phyloP scores from a whole-genome alignment of 306 rosid species.

The Sicyos baderoa region DNA sequence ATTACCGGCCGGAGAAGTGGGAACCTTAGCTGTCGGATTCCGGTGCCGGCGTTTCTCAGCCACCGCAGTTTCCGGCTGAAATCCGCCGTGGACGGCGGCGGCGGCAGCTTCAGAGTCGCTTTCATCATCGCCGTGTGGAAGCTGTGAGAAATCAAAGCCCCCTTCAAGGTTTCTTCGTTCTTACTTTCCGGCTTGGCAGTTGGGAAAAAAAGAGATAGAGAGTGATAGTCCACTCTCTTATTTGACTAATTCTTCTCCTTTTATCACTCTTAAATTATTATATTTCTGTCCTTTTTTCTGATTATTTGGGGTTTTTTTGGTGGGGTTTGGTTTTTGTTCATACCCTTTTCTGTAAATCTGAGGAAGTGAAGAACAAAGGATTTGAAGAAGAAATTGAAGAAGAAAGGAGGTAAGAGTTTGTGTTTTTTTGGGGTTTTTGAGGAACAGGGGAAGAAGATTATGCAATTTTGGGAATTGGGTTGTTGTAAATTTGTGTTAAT shows the following conservation, averaged over 20 bases:
- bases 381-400: neutral
- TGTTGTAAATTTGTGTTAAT: neutral
- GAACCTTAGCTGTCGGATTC: neutral
- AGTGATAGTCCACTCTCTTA: constrained; percentile 18
- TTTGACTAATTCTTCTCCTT: constrained; percentile 10
- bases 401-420: neutral
- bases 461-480: neutral
- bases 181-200: constrained; percentile 18
- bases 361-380: neutral
- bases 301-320: constrained; percentile 7
- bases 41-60: neutral
- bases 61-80: neutral
- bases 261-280: constrained; percentile 16
- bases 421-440: neutral
- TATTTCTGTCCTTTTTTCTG: neutral
- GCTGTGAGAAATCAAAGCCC: neutral
- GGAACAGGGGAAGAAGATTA: constrained; percentile 8
- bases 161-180: constrained; percentile 1
- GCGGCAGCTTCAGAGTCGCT: neutral
- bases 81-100: constrained; percentile 5
- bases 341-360: neutral
- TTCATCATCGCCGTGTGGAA: neutral
- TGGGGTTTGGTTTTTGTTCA: neutral
- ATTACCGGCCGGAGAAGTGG: neutral
- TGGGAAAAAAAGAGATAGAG: constrained; percentile 13